phyloP scores from a whole-genome alignment of 83 land plant species.

The Diphasiastrum complanatum region DNA sequence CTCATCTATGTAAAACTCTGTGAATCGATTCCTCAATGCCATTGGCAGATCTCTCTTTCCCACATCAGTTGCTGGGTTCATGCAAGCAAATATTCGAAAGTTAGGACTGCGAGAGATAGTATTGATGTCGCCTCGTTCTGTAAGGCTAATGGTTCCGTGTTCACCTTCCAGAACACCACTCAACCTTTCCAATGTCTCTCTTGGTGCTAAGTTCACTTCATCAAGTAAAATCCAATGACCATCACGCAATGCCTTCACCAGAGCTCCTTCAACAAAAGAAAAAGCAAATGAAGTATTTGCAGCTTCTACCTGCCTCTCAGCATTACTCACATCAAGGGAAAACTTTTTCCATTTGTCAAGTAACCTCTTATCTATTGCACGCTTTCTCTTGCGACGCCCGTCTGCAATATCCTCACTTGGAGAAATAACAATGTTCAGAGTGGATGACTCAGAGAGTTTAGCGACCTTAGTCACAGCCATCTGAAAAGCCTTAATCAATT shows the following conservation, averaged over 20 bases:
- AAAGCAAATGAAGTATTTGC: constrained; percentile 64
- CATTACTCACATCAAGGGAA: constrained; percentile 39
- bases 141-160: constrained; percentile 64
- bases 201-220: constrained; percentile 93
- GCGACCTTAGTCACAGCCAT: constrained; percentile 35
- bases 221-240: constrained; percentile 93
- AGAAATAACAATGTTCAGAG: too few relatives aligned
- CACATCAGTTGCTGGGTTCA: constrained; percentile 99
- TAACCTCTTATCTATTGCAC: constrained; percentile 40
- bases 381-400: constrained; percentile 53
- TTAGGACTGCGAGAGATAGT: constrained; percentile 56
- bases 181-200: constrained; percentile 81
- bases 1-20: constrained; percentile 89
- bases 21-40: constrained; percentile 67
- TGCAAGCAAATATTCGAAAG: constrained; percentile 92
- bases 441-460: constrained; percentile 11
- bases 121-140: constrained; percentile 88
- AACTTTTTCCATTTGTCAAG: constrained; percentile 54
- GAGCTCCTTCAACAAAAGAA: constrained; percentile 85
- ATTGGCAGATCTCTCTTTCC: constrained; percentile 85
- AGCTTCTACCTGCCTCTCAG: constrained; percentile 44
- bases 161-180: constrained; percentile 82
- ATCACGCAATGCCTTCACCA: constrained; percentile 71
- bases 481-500: constrained; percentile 47
- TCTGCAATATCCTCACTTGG: too few relatives aligned